A percentile compares a stretch with the other conserved stretches of the same genome.
Evolutionary conservation across 169 alveolate species (phyloP).

Genomic region (Cryptosporidium ryanae): DNA sequence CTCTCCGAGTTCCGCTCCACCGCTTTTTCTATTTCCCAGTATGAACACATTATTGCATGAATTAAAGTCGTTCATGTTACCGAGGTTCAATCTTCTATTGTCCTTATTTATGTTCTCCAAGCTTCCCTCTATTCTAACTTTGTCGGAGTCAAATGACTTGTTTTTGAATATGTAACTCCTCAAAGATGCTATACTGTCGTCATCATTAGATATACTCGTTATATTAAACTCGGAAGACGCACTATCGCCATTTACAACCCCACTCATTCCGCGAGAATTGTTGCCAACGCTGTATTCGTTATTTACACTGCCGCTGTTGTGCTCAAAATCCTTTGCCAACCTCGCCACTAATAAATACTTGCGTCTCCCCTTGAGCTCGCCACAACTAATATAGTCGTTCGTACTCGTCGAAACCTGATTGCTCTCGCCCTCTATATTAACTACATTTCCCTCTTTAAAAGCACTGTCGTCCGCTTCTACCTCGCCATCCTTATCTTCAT

Average conservation of each 20-base stretch:
- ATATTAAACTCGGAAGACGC: constrained; percentile 1
- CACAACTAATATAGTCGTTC: neutral
- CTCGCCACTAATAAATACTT: constrained; percentile 28
- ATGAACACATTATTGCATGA: constrained; percentile 21
- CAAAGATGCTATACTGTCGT: constrained; percentile 2
- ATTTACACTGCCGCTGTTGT: too few relatives aligned
- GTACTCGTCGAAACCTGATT: too few relatives aligned
- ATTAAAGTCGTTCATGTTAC: neutral
- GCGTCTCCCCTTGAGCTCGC: constrained; percentile 5
- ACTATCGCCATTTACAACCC: neutral
- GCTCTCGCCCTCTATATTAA: neutral
- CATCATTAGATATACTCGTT: constrained; percentile 15
- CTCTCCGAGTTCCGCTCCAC: neutral
- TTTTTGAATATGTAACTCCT: constrained; percentile 16
- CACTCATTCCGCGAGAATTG: neutral
- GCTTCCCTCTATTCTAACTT: constrained; percentile 52
- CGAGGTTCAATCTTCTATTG: neutral
- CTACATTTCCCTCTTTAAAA: neutral
- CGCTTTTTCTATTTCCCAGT: constrained; percentile 11
- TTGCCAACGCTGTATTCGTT: neutral
- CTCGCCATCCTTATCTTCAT: neutral
- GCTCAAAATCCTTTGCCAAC: neutral
- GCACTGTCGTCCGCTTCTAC: neutral
- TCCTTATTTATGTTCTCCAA: constrained; percentile 6
- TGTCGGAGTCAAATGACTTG: constrained; percentile 54